Base-by-base conservation (phyloP, 345 rosid genomes). In the Citrus maxima region DNA sequence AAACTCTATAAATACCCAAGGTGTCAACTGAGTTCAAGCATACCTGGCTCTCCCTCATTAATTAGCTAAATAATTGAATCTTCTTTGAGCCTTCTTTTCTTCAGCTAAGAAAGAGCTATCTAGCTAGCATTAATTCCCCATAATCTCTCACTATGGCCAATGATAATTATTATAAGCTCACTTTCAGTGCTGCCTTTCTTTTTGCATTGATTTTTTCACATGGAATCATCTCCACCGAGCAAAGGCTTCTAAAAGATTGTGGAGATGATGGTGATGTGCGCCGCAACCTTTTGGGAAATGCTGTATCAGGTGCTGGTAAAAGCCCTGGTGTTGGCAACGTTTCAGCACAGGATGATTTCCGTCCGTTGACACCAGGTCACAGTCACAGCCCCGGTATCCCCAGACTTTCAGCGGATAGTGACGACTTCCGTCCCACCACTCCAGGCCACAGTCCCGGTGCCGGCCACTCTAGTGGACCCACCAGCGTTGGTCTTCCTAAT, bases 401-500 rank as follows among this genome's bases (percentile, higher is more conserved):
- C 65, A 30, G n/a, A 34, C 9, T 42, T 21, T 42, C 70, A 0
- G 72, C 27, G 1, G 66, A 62, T 0, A 55, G 54, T 4, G 80
- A 88, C 42, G 89, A 72, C 77, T 83, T 82, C 80, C 87, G 84
- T 32, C 86, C 92, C 68, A 88, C 88, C 1, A 74, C 78, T 18
- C 92, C 88, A 0, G 88, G 92, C 14, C 87, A 87, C 80, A 90
- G 93, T 38, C 92, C 93, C 19, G 89, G 93, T 1, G 89, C 82
- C 1, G 90, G 92, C 27, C 93, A 90, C 80, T 46, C 51, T 13
- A 0, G 4, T 46, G 51, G 51, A 46, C 51, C 51, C 51, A 0
- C 51, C 51, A 46, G 51, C 51, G 18, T 46, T 46, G 51, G 18
- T 13, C 51, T 12, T 46, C 51, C 16, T 10, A 46, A 46, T 46